Evolutionary conservation across 805 yeast species (phyloP), one percentile per base, ranked within the genome.

Genomic region (Pichia deserticola): DNA sequence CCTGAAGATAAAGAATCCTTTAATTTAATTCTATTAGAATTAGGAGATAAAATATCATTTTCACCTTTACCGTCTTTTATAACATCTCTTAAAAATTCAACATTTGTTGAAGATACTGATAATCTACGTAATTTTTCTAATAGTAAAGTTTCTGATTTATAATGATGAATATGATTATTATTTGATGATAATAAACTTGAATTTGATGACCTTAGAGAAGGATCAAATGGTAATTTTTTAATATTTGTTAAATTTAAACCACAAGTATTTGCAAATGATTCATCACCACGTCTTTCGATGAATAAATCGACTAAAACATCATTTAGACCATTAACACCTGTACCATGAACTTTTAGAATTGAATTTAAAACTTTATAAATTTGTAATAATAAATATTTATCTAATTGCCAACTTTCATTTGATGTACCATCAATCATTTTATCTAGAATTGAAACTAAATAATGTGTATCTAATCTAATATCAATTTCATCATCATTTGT

Each of bases 321-420:
- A 27, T 34, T 36, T 28, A 53, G 37, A 5, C 51, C 51, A 34
- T 37, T 12, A 5, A 32, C 45, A 25, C 49, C 49, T 2, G 46
- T 41, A 5, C 46, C 48, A 35, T 43, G 41, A 37, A 30, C 32
- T 43, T 60, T 61, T 28, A 63, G 35, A 10, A 61, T 47, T 35
- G 58, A 57, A 39, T 64, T 64, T 30, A 64, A 46, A 8, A 56
- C 44, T 42, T 57, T 60, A 51, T 53, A 64, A 12, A 64, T 45
- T 48, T 64, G 68, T 32, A 60, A 44, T 10, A 63, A 42, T 29
- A 58, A 45, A n/a, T 50, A 45, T 44, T 55, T 60, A 29, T 49
- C 51, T n/a, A 63, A 38, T 36, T 52, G 52, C 57, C 60, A 59
- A 43, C 55, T 51, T 29, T 57, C 61, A 28, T 41, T 49, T 5